A percentile compares a stretch with the other conserved stretches of the same genome.
These are phyloP conservation scores for Magnusiomyces paraingens DNA, from an alignment of 1,139 yeast genomes.

Conservation along the genomic window DNA sequence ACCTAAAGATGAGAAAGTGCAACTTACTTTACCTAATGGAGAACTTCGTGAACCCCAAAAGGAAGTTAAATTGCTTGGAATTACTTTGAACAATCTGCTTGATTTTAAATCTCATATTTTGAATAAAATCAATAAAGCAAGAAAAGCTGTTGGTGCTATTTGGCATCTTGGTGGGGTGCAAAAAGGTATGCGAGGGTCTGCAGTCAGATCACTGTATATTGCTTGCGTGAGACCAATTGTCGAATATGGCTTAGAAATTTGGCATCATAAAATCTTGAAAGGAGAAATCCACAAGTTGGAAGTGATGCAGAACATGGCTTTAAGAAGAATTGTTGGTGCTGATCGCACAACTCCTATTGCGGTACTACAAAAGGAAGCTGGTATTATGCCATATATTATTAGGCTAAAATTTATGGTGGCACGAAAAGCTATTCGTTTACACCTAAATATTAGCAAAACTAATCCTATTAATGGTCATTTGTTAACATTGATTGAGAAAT, in stretches of 20 bases:
- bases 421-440: background rate
- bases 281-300: background rate
- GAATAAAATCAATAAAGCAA: background rate
- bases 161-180: background rate
- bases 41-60: background rate
- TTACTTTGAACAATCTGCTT: background rate
- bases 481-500: too few species aligned
- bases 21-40: background rate
- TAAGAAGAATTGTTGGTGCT: background rate
- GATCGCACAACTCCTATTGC: background rate
- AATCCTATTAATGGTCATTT: background rate
- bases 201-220: background rate
- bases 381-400: background rate
- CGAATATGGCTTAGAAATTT: background rate
- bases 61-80: background rate
- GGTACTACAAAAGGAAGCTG: background rate
- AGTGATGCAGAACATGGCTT: background rate
- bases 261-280: background rate
- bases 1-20: background rate
- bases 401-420: background rate
- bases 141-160: background rate
- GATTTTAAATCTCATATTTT: background rate
- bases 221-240: background rate
- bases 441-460: background rate
- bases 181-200: background rate